Conservation (phyloP, 2,329 filamentous ascomycete genomes). For the Aspergillus pseudoviridinutans region DNA sequence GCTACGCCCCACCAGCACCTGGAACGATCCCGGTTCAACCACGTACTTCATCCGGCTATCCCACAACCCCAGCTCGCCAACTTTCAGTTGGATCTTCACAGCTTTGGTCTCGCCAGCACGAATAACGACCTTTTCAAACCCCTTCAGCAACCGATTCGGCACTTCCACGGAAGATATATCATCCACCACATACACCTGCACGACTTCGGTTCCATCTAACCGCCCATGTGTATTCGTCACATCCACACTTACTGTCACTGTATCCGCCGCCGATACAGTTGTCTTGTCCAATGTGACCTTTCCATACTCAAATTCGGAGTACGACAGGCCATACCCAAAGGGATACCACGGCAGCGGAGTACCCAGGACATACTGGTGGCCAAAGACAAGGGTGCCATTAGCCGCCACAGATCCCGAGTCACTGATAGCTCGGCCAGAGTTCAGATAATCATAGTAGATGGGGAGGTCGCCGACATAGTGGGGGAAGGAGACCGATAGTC, state of each 20-base stretch:
- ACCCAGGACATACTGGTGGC: constrained; percentile 61
- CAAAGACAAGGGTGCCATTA: constrained; percentile 62
- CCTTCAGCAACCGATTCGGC: constrained; percentile 61
- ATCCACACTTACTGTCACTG: constrained; percentile 56
- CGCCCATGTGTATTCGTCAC: constrained; percentile 54
- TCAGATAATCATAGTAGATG: constrained; percentile 68
- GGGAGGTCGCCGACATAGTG: constrained; percentile 64
- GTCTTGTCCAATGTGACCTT: constrained; percentile 32
- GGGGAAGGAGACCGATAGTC: constrained; percentile 64
- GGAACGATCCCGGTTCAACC: constrained; percentile 67
- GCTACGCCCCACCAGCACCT: constrained; percentile 56
- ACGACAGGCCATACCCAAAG: constrained; percentile 65
- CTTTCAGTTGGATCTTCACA: constrained; percentile 50
- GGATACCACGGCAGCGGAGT: constrained; percentile 58
- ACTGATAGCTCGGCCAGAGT: constrained; percentile 55
- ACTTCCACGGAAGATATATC: constrained; percentile 59
- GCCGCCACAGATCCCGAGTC: constrained; percentile 51
- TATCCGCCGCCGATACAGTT: constrained; percentile 50
- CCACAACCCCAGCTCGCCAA: constrained; percentile 54
- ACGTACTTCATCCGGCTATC: constrained; percentile 63
- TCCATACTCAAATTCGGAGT: constrained; percentile 59
- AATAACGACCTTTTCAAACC: constrained; percentile 63
- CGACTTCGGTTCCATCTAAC: constrained; percentile 61
- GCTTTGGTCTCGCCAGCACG: constrained; percentile 57
- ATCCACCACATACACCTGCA: constrained; percentile 65